A percentile compares a stretch with the other conserved stretches of the same genome.
Conservation (phyloP, 2,329 filamentous ascomycete species). For the Penicillium italicum region DNA sequence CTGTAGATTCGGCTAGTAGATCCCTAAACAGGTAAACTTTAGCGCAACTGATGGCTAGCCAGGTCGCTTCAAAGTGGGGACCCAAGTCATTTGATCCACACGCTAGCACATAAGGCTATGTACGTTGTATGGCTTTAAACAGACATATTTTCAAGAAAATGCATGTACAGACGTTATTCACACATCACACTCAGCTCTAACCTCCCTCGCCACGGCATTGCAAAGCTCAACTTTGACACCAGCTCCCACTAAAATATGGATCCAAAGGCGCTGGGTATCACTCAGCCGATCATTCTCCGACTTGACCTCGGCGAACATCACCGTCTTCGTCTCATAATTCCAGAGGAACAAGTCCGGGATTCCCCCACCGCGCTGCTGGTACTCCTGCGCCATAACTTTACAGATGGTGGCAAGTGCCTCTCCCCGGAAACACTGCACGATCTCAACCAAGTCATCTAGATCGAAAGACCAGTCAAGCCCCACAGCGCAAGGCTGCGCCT, state of each 20-base stretch:
- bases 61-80: neutral
- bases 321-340: slow-evolving; percentile 58
- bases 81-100: neutral
- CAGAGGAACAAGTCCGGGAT: slow-evolving; percentile 92
- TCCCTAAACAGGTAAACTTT: neutral
- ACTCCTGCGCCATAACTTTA: slow-evolving; percentile 94
- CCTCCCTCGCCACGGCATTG: slow-evolving; percentile 59
- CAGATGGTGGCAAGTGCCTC: slow-evolving; percentile 78
- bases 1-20: neutral
- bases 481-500: slow-evolving; percentile 76
- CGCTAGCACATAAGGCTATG: neutral
- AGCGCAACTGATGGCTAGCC: neutral
- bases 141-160: neutral
- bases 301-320: slow-evolving; percentile 77
- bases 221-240: slow-evolving; percentile 83
- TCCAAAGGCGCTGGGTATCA: slow-evolving; percentile 95
- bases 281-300: slow-evolving; percentile 88
- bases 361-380: slow-evolving; percentile 77
- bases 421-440: slow-evolving; percentile 74
- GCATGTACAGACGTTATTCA: neutral
- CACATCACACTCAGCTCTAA: slow-evolving; percentile 30
- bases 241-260: slow-evolving; percentile 82
- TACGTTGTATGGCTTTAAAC: neutral
- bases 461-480: slow-evolving; percentile 89
- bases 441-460: slow-evolving; percentile 71